phyloP scores from a whole-genome alignment of 2,329 filamentous ascomycete genomes.

The Diaporthe sp. region DNA sequence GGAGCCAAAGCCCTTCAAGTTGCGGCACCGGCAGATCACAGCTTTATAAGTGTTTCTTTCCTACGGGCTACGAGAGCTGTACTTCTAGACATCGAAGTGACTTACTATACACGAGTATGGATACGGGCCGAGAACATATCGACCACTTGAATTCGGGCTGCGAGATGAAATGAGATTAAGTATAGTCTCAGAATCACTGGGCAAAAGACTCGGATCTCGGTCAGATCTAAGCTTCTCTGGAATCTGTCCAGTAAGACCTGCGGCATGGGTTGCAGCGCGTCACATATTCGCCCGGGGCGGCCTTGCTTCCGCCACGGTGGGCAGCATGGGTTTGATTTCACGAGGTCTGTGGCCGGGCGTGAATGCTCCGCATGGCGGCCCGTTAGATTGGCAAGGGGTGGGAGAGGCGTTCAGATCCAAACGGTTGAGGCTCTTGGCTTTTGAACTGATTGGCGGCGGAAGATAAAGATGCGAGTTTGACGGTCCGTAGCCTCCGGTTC shows the following conservation, averaged over 20 bases:
- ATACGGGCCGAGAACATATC: not conserved
- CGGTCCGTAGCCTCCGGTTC: constrained; percentile 26
- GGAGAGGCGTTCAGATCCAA: constrained; percentile 7
- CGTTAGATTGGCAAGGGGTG: constrained; percentile 7
- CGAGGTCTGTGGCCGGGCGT: not conserved
- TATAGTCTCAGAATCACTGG: constrained; percentile 3
- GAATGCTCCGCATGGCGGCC: constrained; percentile 13
- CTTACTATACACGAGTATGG: not conserved
- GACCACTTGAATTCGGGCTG: not conserved
- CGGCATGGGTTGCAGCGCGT: not conserved
- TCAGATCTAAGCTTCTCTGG: constrained; percentile 13
- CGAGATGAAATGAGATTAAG: constrained; percentile 17
- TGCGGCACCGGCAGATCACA: not conserved
- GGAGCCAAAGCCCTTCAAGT: not conserved
- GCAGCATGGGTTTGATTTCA: not conserved
- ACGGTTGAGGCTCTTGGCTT: constrained; percentile 24
- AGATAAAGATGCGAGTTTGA: constrained; percentile 9
- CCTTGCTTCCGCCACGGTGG: constrained; percentile 14
- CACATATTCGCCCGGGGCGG: not conserved
- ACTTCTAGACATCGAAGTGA: not conserved
- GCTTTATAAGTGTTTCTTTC: not conserved
- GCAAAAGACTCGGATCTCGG: constrained; percentile 9
- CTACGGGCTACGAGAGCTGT: not conserved
- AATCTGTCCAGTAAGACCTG: not conserved
- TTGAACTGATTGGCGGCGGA: constrained; percentile 21